phyloP scores from a whole-genome alignment of 768 basidiomycete genomes.

The Rhodocollybia butyracea region DNA sequence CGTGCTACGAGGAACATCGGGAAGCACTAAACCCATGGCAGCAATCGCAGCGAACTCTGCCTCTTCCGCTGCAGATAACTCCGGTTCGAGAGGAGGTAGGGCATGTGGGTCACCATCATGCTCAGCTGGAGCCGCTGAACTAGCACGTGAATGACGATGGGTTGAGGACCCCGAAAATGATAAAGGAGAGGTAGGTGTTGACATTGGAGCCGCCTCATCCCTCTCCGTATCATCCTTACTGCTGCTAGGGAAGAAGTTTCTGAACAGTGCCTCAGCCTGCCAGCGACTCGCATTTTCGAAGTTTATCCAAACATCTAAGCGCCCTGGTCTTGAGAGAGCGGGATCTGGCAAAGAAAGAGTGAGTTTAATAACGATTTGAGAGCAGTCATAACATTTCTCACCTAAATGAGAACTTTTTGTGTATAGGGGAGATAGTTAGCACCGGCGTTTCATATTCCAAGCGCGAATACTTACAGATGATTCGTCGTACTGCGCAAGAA shows the following conservation, averaged over 20 bases:
- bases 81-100: slow-evolving; percentile 1
- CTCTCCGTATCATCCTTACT: slow-evolving; percentile 40
- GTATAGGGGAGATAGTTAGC: too few species aligned
- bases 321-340: slow-evolving; percentile 87
- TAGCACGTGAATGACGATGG: background rate
- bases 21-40: slow-evolving; percentile 35
- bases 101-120: background rate
- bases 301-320: slow-evolving; percentile 91
- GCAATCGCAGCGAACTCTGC: slow-evolving; percentile 47
- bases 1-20: background rate
- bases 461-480: too few species aligned
- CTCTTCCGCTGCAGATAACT: slow-evolving; percentile 17
- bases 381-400: too few species aligned
- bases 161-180: background rate
- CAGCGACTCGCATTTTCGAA: slow-evolving; percentile 84
- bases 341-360: too few species aligned
- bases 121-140: background rate
- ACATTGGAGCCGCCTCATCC: background rate
- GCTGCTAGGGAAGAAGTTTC: slow-evolving; percentile 85
- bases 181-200: background rate
- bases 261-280: slow-evolving; percentile 85
- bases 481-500: background rate
- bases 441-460: too few species aligned
- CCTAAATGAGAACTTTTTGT: too few species aligned
- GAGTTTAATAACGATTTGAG: too few species aligned